These are phyloP conservation scores for Candida pseudoviswanathii DNA, from an alignment of 1,139 yeast genomes.

Conservation along the genomic window DNA sequence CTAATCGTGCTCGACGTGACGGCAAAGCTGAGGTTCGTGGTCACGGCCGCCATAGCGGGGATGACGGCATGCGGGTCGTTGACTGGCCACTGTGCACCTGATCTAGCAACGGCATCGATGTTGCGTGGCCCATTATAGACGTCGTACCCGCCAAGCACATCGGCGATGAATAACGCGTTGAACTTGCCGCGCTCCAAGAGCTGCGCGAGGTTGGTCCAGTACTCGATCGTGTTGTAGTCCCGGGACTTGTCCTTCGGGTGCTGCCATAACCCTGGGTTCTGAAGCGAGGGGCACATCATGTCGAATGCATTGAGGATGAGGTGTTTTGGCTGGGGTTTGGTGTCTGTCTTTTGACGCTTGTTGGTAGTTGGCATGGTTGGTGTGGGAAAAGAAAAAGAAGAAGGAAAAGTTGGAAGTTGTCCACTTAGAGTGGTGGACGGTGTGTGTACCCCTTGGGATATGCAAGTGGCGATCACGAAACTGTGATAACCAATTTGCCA, in stretches of 20 bases:
- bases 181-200: conserved; percentile 46
- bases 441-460: too few relatives aligned
- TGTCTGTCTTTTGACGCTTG: neutral
- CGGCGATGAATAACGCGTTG: conserved; percentile 47
- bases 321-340: neutral
- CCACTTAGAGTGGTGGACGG: too few relatives aligned
- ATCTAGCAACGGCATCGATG: conserved; percentile 33
- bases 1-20: conserved; percentile 43
- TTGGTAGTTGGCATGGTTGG: neutral
- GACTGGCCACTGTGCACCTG: conserved; percentile 46
- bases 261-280: conserved; percentile 41
- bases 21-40: conserved; percentile 38
- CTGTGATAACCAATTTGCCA: neutral
- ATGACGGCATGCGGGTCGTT: conserved; percentile 38
- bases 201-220: conserved; percentile 48
- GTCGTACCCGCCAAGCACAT: conserved; percentile 45
- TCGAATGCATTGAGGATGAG: conserved; percentile 40
- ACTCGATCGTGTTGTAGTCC: conserved; percentile 37
- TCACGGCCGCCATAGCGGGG: conserved; percentile 42
- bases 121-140: conserved; percentile 41
- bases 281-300: conserved; percentile 39
- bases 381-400: neutral
- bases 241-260: conserved; percentile 41
- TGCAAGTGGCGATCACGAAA: neutral
- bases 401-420: too few relatives aligned